Percentiles rank a stretch among this genome's conserved stretches.
phyloP scores from a whole-genome alignment of 495 filamentous ascomycete genomes.

The Aspergillus asperescens region DNA sequence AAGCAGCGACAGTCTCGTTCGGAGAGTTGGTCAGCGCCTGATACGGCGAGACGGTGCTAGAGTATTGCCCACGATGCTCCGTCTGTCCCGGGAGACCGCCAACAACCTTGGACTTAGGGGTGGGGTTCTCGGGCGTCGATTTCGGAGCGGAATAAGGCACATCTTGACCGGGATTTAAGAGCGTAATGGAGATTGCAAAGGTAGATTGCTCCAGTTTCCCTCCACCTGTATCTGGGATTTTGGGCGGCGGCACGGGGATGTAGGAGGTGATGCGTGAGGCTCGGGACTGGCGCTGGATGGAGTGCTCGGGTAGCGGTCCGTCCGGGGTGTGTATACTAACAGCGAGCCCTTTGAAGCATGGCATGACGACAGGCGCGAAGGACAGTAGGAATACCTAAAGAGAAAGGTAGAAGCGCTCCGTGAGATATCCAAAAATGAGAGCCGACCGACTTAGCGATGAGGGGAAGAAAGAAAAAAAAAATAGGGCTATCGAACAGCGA shows the following conservation, averaged over 20 bases:
- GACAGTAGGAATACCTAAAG: background rate
- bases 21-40: conserved; percentile 79
- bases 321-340: conserved; percentile 93
- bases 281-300: conserved; percentile 88
- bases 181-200: conserved; percentile 94
- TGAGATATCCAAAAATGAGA: background rate
- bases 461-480: conserved; percentile 3
- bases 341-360: conserved; percentile 96
- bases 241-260: conserved; percentile 88
- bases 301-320: conserved; percentile 84
- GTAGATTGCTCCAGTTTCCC: conserved; percentile 83
- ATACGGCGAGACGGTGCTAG: conserved; percentile 68
- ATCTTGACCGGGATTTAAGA: conserved; percentile 79
- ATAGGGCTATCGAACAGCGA: conserved; percentile 1
- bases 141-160: conserved; percentile 88
- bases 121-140: conserved; percentile 61
- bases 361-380: conserved; percentile 51
- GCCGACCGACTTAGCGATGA: background rate
- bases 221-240: conserved; percentile 58
- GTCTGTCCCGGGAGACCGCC: conserved; percentile 59
- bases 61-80: conserved; percentile 50
- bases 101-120: conserved; percentile 73
- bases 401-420: background rate
- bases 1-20: conserved; percentile 95
- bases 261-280: conserved; percentile 90